A percentile compares a stretch with the other conserved stretches of the same genome.
Evolutionary conservation across 352 stramenopile genomes (phyloP).

Genomic region (Globisporangium mamillatum): DNA sequence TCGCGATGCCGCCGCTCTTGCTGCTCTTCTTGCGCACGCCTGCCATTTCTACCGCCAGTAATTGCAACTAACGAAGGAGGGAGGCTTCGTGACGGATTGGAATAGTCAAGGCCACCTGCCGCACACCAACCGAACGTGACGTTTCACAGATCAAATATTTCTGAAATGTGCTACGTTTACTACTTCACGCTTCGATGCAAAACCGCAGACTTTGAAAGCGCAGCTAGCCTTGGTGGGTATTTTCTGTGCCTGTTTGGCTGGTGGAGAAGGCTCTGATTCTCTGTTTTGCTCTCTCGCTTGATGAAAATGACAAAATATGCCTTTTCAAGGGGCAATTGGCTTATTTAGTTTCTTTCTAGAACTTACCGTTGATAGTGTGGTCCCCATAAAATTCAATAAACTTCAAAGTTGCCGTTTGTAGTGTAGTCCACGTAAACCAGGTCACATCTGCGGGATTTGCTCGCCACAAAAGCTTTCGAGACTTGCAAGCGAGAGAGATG

Average conservation of each 20-base stretch:
- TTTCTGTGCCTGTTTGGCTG: slow-evolving; percentile 21
- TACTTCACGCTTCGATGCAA: background rate
- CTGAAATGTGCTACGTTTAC: background rate
- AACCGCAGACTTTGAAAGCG: background rate
- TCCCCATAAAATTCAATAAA: too few species aligned
- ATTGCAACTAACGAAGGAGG: slow-evolving; percentile 1
- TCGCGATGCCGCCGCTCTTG: background rate
- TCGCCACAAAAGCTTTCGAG: slow-evolving; percentile 11
- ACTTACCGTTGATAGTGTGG: too few species aligned
- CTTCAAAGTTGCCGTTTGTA: too few species aligned
- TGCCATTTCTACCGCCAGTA: slow-evolving; percentile 9
- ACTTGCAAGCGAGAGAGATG: slow-evolving; percentile 19
- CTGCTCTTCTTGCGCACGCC: slow-evolving; percentile 15
- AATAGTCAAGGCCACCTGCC: background rate
- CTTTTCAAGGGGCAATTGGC: too few species aligned
- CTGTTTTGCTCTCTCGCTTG: too few species aligned
- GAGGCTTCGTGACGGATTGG: background rate
- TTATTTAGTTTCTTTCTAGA: too few species aligned
- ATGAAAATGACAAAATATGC: too few species aligned
- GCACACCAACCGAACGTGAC: slow-evolving; percentile 25
- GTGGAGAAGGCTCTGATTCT: slow-evolving; percentile 23
- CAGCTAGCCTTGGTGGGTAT: background rate
- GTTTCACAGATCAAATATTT: slow-evolving; percentile 25
- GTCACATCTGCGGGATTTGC: background rate
- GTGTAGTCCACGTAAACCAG: too few species aligned